Evolutionary conservation across 2,329 filamentous ascomycete species (phyloP).

Genomic region (Diaporthe amygdali): DNA sequence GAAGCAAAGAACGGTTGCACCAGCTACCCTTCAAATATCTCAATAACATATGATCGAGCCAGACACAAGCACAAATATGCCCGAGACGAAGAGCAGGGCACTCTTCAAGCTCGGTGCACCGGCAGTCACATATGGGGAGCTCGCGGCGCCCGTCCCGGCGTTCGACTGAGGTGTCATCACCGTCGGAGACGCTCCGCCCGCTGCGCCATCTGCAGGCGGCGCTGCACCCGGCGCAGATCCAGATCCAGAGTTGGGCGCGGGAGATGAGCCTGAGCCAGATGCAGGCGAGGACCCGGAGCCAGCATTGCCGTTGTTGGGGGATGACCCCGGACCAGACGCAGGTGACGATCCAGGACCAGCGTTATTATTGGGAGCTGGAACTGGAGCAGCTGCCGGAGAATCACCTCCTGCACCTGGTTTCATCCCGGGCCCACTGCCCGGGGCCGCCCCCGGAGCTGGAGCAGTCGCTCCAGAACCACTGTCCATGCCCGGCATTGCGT

Average conservation of each 20-base stretch:
- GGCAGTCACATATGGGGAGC: not conserved
- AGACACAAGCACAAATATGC: not conserved
- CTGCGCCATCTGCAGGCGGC: not conserved
- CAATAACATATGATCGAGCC: not conserved
- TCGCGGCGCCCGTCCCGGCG: not conserved
- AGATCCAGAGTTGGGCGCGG: not conserved
- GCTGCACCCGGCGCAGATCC: not conserved
- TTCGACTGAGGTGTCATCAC: not conserved
- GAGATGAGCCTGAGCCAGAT: not conserved
- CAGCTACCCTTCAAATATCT: not conserved
- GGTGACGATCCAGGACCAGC: not conserved
- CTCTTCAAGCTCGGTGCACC: slow-evolving; percentile 11
- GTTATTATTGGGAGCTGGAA: not conserved
- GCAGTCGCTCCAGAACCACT: not conserved
- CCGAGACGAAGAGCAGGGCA: not conserved
- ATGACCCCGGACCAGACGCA: not conserved
- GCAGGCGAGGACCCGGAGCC: too few relatives aligned
- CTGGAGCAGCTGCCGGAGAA: not conserved
- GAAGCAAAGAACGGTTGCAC: too few relatives aligned
- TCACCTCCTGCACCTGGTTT: not conserved
- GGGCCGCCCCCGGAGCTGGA: not conserved
- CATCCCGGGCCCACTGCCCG: not conserved
- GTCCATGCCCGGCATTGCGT: not conserved
- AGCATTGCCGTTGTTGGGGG: not conserved
- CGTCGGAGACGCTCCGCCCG: not conserved